Conservation (phyloP, 495 filamentous ascomycete species). For the Xylaria nigripes region DNA sequence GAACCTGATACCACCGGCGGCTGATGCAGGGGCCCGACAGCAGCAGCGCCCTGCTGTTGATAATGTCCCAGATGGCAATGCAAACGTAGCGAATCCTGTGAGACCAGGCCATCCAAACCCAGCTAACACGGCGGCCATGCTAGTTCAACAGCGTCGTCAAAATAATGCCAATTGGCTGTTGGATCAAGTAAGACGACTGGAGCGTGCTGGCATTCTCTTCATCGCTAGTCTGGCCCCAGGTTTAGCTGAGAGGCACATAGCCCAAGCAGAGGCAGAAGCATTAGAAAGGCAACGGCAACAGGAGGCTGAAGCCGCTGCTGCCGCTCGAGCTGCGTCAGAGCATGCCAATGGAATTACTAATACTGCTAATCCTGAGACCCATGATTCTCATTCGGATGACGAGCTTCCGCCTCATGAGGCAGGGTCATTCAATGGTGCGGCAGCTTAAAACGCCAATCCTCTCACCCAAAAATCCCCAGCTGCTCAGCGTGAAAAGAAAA, state of each 20-base stretch:
- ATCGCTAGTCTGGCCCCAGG: conserved; percentile 79
- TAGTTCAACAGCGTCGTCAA: conserved; percentile 45
- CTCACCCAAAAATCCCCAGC: background rate
- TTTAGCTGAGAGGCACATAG: conserved; percentile 74
- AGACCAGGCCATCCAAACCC: conserved; percentile 36
- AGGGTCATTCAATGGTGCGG: background rate
- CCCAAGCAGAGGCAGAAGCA: conserved; percentile 56
- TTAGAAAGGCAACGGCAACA: conserved; percentile 43
- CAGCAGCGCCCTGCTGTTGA: conserved; percentile 1
- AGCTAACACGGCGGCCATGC: conserved; percentile 43
- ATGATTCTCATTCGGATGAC: background rate
- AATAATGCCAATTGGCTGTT: conserved; percentile 45
- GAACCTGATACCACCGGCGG: conserved; percentile 52
- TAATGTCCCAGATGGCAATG: conserved; percentile 12
- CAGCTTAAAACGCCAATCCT: background rate
- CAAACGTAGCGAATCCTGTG: conserved; percentile 8
- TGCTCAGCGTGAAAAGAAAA: background rate
- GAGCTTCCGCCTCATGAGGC: background rate
- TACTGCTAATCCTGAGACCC: background rate
- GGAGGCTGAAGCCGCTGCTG: conserved; percentile 36
- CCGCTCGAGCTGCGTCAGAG: conserved; percentile 6
- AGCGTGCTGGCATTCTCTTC: conserved; percentile 73
- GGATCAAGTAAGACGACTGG: conserved; percentile 52
- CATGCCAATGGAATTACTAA: background rate
- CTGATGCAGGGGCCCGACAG: conserved; percentile 17